Percentiles rank a stretch among this genome's conserved stretches.
phyloP scores from a whole-genome alignment of 805 yeast species.

The Wickerhamiella slavikovae region DNA sequence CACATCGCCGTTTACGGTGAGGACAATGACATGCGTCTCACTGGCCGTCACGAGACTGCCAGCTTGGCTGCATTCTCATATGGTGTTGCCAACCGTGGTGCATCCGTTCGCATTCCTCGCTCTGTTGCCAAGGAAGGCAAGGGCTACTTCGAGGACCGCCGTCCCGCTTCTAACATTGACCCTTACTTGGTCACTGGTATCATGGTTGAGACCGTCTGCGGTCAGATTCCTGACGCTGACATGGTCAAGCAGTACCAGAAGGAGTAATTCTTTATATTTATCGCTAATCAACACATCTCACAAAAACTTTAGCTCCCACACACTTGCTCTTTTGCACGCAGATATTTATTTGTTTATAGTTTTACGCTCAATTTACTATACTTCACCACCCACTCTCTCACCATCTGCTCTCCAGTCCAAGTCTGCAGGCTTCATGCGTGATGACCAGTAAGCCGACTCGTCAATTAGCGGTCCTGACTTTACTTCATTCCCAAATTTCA shows the following conservation, averaged over 20 bases:
- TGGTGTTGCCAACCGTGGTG: constrained; percentile 99
- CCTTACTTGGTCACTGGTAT: constrained; percentile 98
- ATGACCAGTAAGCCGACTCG: too few species aligned
- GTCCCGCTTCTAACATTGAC: constrained; percentile 99
- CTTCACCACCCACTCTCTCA: too few species aligned
- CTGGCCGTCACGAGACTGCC: constrained; percentile 98
- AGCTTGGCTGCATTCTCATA: constrained; percentile 75
- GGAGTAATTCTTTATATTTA: background rate
- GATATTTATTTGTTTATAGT: too few species aligned
- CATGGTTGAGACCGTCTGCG: constrained; percentile 90
- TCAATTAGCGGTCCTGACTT: too few species aligned
- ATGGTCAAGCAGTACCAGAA: constrained; percentile 25
- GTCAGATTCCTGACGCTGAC: constrained; percentile 86
- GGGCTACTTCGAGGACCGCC: constrained; percentile 98
- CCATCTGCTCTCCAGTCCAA: too few species aligned
- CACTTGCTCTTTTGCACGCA: too few species aligned
- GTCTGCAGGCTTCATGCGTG: too few species aligned
- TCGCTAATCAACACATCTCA: too few species aligned
- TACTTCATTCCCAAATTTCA: too few species aligned
- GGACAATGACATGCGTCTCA: constrained; percentile 86
- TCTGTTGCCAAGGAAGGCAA: constrained; percentile 93
- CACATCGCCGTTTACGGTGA: constrained; percentile 89
- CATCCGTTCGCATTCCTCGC: constrained; percentile 96
- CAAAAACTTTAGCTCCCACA: too few species aligned
- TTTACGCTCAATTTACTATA: too few species aligned